Conservation (phyloP, 352 stramenopile species). For the Phytophthora palmivora region DNA sequence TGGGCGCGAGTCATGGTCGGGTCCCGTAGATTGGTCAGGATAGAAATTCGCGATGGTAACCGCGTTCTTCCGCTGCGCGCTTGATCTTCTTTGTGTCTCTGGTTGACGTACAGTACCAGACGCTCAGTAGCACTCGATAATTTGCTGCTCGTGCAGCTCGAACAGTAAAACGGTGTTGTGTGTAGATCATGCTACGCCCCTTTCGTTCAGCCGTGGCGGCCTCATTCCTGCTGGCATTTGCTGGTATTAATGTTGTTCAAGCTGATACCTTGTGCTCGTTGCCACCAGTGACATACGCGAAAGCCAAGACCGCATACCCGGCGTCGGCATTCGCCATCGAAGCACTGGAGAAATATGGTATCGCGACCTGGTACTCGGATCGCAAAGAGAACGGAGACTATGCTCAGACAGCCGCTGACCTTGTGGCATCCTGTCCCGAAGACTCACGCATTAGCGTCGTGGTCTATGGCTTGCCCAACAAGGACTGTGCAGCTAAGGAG, state of each 20-base stretch:
- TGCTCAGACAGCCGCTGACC: constrained; percentile 30
- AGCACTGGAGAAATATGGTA: constrained; percentile 55
- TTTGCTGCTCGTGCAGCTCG: constrained; percentile 26
- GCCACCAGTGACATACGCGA: constrained; percentile 46
- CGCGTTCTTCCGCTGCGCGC: constrained; percentile 19
- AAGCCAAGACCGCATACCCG: constrained; percentile 54
- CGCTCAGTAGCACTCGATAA: constrained; percentile 22
- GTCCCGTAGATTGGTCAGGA: constrained; percentile 33
- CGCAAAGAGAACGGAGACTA: constrained; percentile 48
- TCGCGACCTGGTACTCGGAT: constrained; percentile 80
- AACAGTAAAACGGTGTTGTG: constrained; percentile 9
- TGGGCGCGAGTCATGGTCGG: constrained; percentile 22
- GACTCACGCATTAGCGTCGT: constrained; percentile 63
- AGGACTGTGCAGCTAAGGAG: constrained; percentile 70
- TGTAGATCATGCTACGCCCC: constrained; percentile 23
- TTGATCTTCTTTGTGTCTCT: constrained; percentile 18
- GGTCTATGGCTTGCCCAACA: constrained; percentile 78
- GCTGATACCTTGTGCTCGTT: constrained; percentile 62
- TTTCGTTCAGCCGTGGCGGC: constrained; percentile 17
- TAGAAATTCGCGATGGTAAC: constrained; percentile 26
- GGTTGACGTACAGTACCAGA: constrained; percentile 11
- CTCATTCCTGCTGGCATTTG: constrained; percentile 20
- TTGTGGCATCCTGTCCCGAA: constrained; percentile 45
- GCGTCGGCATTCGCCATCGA: constrained; percentile 55
- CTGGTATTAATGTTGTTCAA: constrained; percentile 16